Evolutionary conservation across 257 asterid genomes (phyloP), one percentile per base, ranked within the genome.

Genomic region (Marsdenia floribunda): DNA sequence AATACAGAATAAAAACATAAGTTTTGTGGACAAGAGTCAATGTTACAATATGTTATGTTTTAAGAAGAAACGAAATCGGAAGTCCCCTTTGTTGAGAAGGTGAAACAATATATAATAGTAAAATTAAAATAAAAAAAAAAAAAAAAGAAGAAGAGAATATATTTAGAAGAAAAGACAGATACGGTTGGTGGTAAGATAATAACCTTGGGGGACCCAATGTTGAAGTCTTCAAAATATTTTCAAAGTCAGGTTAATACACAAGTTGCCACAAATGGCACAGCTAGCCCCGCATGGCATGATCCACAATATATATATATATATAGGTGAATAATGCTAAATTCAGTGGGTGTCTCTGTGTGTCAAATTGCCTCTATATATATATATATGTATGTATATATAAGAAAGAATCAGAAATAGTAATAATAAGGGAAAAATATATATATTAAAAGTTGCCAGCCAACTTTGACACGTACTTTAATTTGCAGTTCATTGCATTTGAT

Each of bases 381-480:
- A 2, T 19, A 7, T 18, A 5, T 54, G 2, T 19, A 54, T 54
- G 4, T 7, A 18, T 52, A 52, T 52, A 6, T 1, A 54, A 18
- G 6, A 19, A 4, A 54, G 60, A 54, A 18, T 54, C 60, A 54
- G 26, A 54, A 54, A 19, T 54, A 54, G 24, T 52, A 52, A 15
- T 52, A 52, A 54, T 54, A 19, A 19, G 19, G 4, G 19, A 2
- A 54, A 19, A 3, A 15, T 3, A 53, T 53, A 0, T 16, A 16
- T 15, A 18, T 55, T 55, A 29, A 58, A 58, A 58, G 69, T 73
- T 68, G 80, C 73, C 68, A 57, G 80, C 86, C 86, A 88, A 85
- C 73, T 86, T 88, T 88, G 90, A 88, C 90, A 85, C 90, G 89
- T 74, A 71, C 44, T 80, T 75, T 29, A 29, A 29, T 29, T 29